Base-by-base conservation (phyloP, 148 eudicot genomes). In the Vaccinium myrtillus region DNA sequence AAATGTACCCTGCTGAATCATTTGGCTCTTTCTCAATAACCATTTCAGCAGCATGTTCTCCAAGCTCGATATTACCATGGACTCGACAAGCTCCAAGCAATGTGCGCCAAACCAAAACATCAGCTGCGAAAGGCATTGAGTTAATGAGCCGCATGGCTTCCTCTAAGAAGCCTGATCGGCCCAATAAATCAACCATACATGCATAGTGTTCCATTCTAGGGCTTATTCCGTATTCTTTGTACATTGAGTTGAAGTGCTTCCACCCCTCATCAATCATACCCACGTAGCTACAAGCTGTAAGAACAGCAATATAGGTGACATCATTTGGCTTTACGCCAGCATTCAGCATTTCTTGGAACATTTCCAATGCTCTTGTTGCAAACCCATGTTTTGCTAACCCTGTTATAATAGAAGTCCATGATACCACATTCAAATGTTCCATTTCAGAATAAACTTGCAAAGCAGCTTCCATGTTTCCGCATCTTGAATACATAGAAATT, bases 121-220 rank as follows among this genome's bases (percentile, higher is more conserved):
- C 39, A 36, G 39, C 39, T 36, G 39, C 3, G 3, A 36, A 36
- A 36, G 39, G 39, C 39, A 36, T 36, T 36, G 39, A 36, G 39
- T 36, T 36, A 36, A 36, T 36, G 39, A 36, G 39, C 39, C 3
- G 39, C 39, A 36, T 36, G 39, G 39, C 39, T 36, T 36, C 39
- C 39, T 36, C 39, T 36, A 36, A 2, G 74, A 54, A 77, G 43
- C 98, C 98, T 11, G 91, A 87, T 48, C 98, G 85, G 27, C 98
- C 94, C 46, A 90, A 88, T 77, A 94, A 49, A 87, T 94, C 95
- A 54, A 94, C 98, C 90, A 94, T 91, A 85, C 95, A 94, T 51
- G 98, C 94, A 73, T 93, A 94, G 67, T 94, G 98, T 88, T 94
- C 98, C 93, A 91, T 90, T 81, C 86, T 89, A 14, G 93, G 98